These are phyloP conservation scores for Psidium guajava DNA, from an alignment of 345 rosid species.

Conservation along the genomic window DNA sequence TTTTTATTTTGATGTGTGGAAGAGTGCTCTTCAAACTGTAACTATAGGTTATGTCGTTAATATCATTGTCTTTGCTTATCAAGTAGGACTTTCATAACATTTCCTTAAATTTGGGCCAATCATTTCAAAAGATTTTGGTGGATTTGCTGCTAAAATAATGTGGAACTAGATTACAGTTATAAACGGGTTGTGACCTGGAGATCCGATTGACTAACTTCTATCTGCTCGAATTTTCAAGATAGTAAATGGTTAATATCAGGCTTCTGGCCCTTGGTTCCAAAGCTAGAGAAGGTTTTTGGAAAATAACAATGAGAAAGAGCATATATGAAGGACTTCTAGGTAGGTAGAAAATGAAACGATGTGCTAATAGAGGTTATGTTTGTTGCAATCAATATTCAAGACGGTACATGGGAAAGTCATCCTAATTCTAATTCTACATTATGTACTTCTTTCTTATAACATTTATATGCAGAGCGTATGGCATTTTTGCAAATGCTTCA, in stretches of 20 bases:
- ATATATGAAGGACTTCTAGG: too few species aligned
- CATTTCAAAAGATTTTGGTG: slow-evolving; percentile 26
- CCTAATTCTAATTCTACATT: too few species aligned
- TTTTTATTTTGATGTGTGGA: background rate
- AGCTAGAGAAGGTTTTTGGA: too few species aligned
- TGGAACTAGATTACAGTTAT: background rate
- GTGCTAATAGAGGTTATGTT: too few species aligned
- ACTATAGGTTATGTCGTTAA: background rate
- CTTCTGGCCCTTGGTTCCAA: background rate
- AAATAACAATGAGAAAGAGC: too few species aligned
- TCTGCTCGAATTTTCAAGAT: slow-evolving; percentile 30
- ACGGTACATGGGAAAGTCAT: too few species aligned
- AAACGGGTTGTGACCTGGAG: background rate
- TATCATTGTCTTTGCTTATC: background rate
- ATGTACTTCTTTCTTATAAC: too few species aligned
- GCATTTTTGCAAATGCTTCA: too few species aligned
- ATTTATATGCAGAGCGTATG: too few species aligned
- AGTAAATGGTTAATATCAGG: slow-evolving; percentile 51
- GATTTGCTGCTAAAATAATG: slow-evolving; percentile 1
- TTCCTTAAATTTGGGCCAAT: background rate
- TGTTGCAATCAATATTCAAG: too few species aligned
- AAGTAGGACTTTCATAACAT: background rate
- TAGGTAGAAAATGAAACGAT: too few species aligned
- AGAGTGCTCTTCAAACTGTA: background rate
- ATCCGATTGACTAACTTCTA: background rate